Percentiles rank a stretch among this genome's conserved stretches.
Evolutionary conservation across 176 grass and related monocot genomes (phyloP).

Genomic region (Ampelocalamus luodianensis): DNA sequence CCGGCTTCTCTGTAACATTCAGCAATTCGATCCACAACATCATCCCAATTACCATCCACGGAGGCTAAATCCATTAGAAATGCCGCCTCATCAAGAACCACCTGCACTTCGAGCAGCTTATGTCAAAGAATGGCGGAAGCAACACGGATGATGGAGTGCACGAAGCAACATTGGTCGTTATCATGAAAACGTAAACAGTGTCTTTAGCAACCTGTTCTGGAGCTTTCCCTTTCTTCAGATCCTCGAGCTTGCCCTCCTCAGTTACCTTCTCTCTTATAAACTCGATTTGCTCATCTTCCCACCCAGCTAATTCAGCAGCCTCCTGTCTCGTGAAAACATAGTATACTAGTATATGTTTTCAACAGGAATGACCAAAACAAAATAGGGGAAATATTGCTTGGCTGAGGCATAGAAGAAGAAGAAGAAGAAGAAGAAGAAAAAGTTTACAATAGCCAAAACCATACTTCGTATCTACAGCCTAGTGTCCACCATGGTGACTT

Average conservation of each 20-base stretch:
- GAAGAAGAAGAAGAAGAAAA: not conserved
- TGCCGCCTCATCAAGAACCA: constrained; percentile 86
- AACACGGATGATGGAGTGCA: not conserved
- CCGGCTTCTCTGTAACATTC: constrained; percentile 82
- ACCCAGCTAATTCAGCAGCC: constrained; percentile 85
- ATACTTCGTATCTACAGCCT: constrained; percentile 84
- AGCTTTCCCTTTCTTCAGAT: constrained; percentile 95
- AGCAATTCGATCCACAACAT: constrained; percentile 70
- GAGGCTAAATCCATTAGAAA: constrained; percentile 91
- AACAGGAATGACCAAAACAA: not conserved
- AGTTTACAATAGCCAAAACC: not conserved
- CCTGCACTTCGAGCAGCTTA: constrained; percentile 44
- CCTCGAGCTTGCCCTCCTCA: constrained; percentile 77
- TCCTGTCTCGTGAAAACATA: constrained; percentile 54
- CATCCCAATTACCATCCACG: constrained; percentile 81
- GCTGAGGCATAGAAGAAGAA: not conserved
- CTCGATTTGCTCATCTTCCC: constrained; percentile 98
- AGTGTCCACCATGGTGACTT: constrained; percentile 99
- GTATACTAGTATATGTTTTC: not conserved
- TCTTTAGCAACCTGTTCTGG: constrained; percentile 66
- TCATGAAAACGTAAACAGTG: not conserved
- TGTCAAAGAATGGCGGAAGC: not conserved
- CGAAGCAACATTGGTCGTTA: not conserved
- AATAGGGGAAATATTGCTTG: not conserved
- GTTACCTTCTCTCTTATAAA: constrained; percentile 90